Conservation (phyloP, 495 filamentous ascomycete genomes). For the Trichoderma erinaceum region DNA sequence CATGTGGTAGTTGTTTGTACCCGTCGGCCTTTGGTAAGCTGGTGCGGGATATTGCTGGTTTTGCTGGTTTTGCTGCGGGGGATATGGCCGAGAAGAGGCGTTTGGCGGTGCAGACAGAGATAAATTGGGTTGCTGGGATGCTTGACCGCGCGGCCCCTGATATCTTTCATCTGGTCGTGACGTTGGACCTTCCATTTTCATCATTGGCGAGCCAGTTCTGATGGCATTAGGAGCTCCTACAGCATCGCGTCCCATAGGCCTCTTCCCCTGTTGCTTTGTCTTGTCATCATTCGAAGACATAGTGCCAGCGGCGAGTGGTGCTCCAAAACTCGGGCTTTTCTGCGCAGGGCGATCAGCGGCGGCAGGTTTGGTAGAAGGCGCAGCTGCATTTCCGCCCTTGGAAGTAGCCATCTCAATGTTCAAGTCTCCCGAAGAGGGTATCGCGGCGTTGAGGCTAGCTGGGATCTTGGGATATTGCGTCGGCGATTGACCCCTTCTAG, state of each 20-base stretch:
- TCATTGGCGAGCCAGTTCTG: slow-evolving; percentile 28
- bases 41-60: neutral
- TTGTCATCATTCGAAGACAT: neutral
- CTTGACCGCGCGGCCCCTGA: neutral
- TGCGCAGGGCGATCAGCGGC: slow-evolving; percentile 22
- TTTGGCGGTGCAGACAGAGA: neutral
- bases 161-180: neutral
- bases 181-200: slow-evolving; percentile 8
- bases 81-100: neutral
- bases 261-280: neutral
- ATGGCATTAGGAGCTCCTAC: neutral
- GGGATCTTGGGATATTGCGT: slow-evolving; percentile 40
- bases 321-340: slow-evolving; percentile 28
- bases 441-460: slow-evolving; percentile 24
- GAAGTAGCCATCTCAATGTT: slow-evolving; percentile 6
- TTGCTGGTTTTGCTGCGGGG: neutral
- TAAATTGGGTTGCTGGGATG: neutral
- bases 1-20: neutral
- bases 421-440: neutral
- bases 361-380: neutral
- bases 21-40: neutral
- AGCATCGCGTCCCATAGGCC: neutral
- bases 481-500: slow-evolving; percentile 32
- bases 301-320: neutral
- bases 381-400: neutral